These are phyloP conservation scores for Fraxinus nigra DNA, from an alignment of 305 asterid species.

Conservation along the genomic window DNA sequence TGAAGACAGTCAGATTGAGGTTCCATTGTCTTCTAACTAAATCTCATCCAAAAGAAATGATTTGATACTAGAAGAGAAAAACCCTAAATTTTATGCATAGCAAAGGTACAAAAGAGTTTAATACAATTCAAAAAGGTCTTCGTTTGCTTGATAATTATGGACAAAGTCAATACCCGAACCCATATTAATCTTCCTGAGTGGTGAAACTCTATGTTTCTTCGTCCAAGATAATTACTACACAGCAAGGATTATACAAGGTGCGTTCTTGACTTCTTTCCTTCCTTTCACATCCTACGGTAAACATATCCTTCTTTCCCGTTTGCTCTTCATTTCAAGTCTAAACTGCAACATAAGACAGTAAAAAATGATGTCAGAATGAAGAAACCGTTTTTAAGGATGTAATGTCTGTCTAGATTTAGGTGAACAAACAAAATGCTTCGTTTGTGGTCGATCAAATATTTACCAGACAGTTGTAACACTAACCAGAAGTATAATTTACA, in stretches of 20 bases:
- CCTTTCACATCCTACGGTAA: neutral
- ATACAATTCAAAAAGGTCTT: slow-evolving; percentile 24
- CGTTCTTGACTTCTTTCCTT: slow-evolving; percentile 89
- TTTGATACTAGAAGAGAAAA: neutral
- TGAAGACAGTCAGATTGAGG: slow-evolving; percentile 8
- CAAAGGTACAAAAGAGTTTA: slow-evolving; percentile 17
- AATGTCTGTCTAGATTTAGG: neutral
- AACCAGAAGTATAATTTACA: neutral
- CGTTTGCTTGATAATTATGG: slow-evolving; percentile 70
- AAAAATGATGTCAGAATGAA: neutral
- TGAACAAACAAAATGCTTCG: slow-evolving; percentile 21
- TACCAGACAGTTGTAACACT: neutral
- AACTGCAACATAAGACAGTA: slow-evolving; percentile 19
- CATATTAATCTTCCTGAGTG: neutral
- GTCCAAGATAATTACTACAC: slow-evolving; percentile 11
- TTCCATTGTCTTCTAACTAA: slow-evolving; percentile 14
- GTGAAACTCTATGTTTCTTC: slow-evolving; percentile 25
- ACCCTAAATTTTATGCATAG: neutral
- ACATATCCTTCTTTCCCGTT: slow-evolving; percentile 26
- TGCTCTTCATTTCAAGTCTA: slow-evolving; percentile 4
- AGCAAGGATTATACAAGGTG: slow-evolving; percentile 43
- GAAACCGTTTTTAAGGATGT: neutral
- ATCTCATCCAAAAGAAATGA: slow-evolving; percentile 15
- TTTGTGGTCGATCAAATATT: neutral
- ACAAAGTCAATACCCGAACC: slow-evolving; percentile 99